A percentile compares a stretch with the other conserved stretches of the same genome.
Conservation (phyloP, 208 protist genomes). For the Leishmania braziliensis region DNA sequence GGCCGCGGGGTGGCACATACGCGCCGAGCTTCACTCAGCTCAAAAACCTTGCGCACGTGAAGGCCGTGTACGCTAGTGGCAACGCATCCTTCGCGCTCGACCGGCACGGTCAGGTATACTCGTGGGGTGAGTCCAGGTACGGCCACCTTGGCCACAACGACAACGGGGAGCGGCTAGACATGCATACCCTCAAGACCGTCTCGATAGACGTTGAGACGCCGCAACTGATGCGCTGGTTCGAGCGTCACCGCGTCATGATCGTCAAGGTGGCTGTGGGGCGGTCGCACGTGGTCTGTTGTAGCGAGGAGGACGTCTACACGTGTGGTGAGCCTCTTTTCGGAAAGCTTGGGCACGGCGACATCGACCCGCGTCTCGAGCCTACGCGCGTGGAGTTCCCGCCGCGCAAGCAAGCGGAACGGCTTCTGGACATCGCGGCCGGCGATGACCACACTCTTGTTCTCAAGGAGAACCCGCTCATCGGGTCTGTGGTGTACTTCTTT, state of each 20-base stretch:
- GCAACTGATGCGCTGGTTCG: constrained; percentile 67
- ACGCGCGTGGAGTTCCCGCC: constrained; percentile 62
- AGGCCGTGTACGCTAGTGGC: constrained; percentile 53
- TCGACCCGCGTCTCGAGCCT: constrained; percentile 40
- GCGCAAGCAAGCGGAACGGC: constrained; percentile 53
- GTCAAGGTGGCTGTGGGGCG: constrained; percentile 69
- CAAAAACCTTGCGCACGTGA: constrained; percentile 50
- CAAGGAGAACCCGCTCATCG: constrained; percentile 55
- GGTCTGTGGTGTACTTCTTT: constrained; percentile 81
- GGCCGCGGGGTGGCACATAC: constrained; percentile 14
- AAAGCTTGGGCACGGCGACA: constrained; percentile 73
- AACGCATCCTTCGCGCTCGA: constrained; percentile 76
- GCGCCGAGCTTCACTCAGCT: constrained; percentile 55
- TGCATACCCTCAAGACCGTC: constrained; percentile 59
- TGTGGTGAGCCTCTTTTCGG: constrained; percentile 72
- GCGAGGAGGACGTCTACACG: constrained; percentile 72
- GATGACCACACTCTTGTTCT: constrained; percentile 83
- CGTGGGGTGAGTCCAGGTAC: constrained; percentile 75
- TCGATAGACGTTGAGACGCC: constrained; percentile 48
- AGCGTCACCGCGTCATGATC: constrained; percentile 65
- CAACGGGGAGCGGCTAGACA: constrained; percentile 60
- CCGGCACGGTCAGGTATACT: constrained; percentile 60
- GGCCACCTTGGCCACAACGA: constrained; percentile 78
- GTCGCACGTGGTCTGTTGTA: constrained; percentile 61
- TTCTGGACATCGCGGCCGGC: constrained; percentile 64